These are phyloP conservation scores for Syzygium jambos DNA, from an alignment of 345 rosid genomes.

Conservation along the genomic window DNA sequence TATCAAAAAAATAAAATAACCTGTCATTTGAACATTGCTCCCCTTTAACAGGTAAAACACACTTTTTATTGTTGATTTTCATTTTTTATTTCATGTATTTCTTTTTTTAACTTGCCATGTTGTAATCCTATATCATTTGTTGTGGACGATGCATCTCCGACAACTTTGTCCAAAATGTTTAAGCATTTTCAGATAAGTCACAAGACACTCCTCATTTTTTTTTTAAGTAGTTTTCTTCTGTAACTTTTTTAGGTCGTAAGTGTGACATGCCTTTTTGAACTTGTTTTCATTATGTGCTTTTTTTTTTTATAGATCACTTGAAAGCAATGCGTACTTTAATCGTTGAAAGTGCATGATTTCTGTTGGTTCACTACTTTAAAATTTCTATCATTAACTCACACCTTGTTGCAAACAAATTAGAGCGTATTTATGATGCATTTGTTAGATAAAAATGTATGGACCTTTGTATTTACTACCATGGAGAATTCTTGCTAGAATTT, in stretches of 20 bases:
- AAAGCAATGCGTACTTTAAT: neutral
- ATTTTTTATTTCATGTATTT: neutral
- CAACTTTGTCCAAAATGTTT: neutral
- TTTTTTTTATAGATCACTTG: neutral
- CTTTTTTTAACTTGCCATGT: neutral
- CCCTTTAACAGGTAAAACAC: neutral
- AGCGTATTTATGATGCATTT: neutral
- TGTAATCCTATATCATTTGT: neutral
- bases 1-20: neutral
- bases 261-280: neutral
- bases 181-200: neutral
- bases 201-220: neutral
- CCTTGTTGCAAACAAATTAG: neutral
- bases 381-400: neutral
- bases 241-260: neutral
- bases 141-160: neutral
- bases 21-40: neutral
- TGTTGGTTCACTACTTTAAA: neutral
- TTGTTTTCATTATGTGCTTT: neutral
- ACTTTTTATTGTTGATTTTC: neutral
- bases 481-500: neutral
- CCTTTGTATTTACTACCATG: neutral
- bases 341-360: neutral
- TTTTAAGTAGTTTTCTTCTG: neutral
- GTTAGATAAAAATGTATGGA: neutral